Conservation (phyloP, 2,329 filamentous ascomycete species). For the Parastagonospora avenae region DNA sequence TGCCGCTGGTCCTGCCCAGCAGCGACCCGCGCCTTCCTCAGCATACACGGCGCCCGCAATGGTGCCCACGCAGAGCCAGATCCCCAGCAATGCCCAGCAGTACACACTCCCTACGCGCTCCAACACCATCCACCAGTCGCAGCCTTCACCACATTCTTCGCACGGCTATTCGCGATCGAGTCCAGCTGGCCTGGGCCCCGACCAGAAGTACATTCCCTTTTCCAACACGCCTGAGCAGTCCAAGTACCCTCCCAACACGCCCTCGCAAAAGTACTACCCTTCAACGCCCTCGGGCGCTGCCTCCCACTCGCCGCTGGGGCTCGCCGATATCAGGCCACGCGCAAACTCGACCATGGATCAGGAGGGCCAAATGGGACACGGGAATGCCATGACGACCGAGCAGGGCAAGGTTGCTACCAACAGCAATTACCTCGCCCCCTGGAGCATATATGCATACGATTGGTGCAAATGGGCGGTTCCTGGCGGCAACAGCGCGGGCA, state of each 20-base stretch:
- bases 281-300: slow-evolving; percentile 60
- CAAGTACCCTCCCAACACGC: slow-evolving; percentile 49
- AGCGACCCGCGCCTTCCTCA: slow-evolving; percentile 59
- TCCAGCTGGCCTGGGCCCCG: slow-evolving; percentile 66
- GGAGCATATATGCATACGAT: slow-evolving; percentile 95
- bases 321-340: slow-evolving; percentile 88
- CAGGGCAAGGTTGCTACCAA: slow-evolving; percentile 70
- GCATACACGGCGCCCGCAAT: slow-evolving; percentile 62
- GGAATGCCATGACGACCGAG: slow-evolving; percentile 64
- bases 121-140: slow-evolving; percentile 65
- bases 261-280: slow-evolving; percentile 64
- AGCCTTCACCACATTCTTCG: slow-evolving; percentile 34
- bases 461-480: slow-evolving; percentile 98
- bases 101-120: slow-evolving; percentile 70
- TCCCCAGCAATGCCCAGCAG: slow-evolving; percentile 60
- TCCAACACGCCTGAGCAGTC: slow-evolving; percentile 67
- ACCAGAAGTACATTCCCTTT: slow-evolving; percentile 67
- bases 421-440: slow-evolving; percentile 92
- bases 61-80: slow-evolving; percentile 61
- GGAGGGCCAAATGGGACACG: slow-evolving; percentile 64
- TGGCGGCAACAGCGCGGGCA: slow-evolving; percentile 73
- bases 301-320: slow-evolving; percentile 85
- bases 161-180: slow-evolving; percentile 81
- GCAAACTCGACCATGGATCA: slow-evolving; percentile 83
- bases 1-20: slow-evolving; percentile 59